These are phyloP conservation scores for Thermochaetoides thermophila DNA, from an alignment of 495 filamentous ascomycete genomes.

Conservation along the genomic window DNA sequence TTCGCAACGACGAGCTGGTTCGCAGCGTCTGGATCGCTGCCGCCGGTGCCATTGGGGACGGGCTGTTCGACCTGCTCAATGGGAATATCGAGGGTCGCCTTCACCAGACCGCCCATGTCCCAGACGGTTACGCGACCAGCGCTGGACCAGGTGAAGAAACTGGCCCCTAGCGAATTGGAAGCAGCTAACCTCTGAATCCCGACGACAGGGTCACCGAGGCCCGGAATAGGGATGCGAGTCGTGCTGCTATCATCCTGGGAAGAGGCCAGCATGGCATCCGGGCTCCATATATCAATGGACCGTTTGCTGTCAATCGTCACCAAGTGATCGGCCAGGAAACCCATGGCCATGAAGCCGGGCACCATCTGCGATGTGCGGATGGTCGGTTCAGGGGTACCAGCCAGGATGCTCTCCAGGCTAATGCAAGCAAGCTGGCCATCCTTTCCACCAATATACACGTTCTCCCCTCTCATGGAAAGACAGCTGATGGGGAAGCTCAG, in stretches of 20 bases:
- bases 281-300: constrained; percentile 51
- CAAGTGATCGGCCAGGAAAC: constrained; percentile 48
- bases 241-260: constrained; percentile 15
- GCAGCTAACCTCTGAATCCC: constrained; percentile 51
- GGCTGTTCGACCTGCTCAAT: constrained; percentile 47
- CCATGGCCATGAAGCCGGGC: constrained; percentile 45
- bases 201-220: constrained; percentile 63
- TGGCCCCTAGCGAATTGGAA: constrained; percentile 42
- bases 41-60: constrained; percentile 39
- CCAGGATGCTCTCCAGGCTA: constrained; percentile 25
- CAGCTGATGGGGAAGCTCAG: constrained; percentile 49
- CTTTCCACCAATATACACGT: constrained; percentile 29
- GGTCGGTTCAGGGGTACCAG: constrained; percentile 13
- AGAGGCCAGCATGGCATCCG: constrained; percentile 20
- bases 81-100: constrained; percentile 44
- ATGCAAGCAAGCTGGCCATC: constrained; percentile 28
- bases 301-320: constrained; percentile 63
- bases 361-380: constrained; percentile 16
- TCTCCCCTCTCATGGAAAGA: constrained; percentile 32
- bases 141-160: constrained; percentile 78
- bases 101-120: constrained; percentile 55
- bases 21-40: too few relatives aligned
- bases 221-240: constrained; percentile 37
- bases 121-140: constrained; percentile 69
- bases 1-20: constrained; percentile 69